Base-by-base conservation (phyloP, 2,329 filamentous ascomycete genomes). In the Xylariaceae sp. region DNA sequence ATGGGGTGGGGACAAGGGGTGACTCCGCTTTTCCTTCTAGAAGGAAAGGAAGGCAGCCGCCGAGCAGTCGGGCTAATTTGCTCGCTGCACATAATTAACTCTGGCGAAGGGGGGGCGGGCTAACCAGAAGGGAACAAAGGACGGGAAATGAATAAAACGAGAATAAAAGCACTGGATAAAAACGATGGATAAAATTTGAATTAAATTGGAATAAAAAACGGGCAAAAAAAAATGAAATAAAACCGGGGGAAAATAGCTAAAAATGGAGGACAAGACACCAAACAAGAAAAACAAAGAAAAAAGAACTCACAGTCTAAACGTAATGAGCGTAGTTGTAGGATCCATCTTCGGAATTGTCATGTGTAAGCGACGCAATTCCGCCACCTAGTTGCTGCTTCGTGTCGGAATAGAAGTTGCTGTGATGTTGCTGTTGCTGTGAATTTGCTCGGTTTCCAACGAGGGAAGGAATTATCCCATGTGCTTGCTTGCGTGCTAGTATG, bases 291-390 rank as follows among this genome's bases (percentile, higher is more conserved):
- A n/a, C 10, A 45, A 45, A 45, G 5, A 45, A 58, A 56, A 13
- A 39, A 69, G 57, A 58, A 85, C 84, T 83, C 77, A 87, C 85
- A 87, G 74, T 74, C 85, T 80, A 72, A 89, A 88, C 61, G 86
- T 88, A 71, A 88, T 81, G 66, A 89, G 82, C 60, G 86, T 86
- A 18, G 85, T 88, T 48, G 78, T 78, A 56, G 82, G 82, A 73
- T 85, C 82, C 82, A 85, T 84, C 70, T 35, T 13, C 4, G 23
- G 23, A 30, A 13, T 51, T 11, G 6, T 51, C 58, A 57, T 63
- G 44, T 59, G 57, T 49, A 51, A 45, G 34, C 34, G 56, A 54
- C 23, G 18, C 37, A 23, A 50, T 49, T 51, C 47, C 50, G 18
- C 53, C 34, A 57, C 51, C 51, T 37, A 55, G 58, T 56, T 61